Percentiles rank a stretch among this genome's conserved stretches.
Evolutionary conservation across 257 asterid species (phyloP).

Genomic region (Fraxinus pennsylvanica): DNA sequence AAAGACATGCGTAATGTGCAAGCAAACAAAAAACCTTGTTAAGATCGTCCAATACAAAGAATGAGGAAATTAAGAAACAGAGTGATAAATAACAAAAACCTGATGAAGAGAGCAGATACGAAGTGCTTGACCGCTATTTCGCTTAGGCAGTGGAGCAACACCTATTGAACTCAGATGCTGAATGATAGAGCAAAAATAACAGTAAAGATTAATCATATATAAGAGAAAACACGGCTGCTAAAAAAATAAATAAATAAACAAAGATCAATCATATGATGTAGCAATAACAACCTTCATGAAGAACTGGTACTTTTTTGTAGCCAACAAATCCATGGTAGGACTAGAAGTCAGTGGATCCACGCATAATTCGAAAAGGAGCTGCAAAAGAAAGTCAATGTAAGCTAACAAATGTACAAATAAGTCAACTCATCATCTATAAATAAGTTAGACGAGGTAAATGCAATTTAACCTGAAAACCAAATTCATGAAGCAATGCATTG

Average conservation of each 20-base stretch:
- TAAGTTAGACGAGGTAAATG: constrained; percentile 4
- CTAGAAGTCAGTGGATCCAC: constrained; percentile 80
- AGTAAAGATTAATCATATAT: constrained; percentile 19
- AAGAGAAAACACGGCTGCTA: constrained; percentile 8
- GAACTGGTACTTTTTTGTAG: constrained; percentile 76
- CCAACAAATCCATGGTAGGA: constrained; percentile 79
- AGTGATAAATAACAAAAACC: constrained; percentile 43
- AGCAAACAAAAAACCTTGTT: background rate
- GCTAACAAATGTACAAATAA: constrained; percentile 26
- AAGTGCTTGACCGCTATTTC: constrained; percentile 66
- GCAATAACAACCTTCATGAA: constrained; percentile 66
- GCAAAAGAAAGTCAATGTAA: constrained; percentile 38
- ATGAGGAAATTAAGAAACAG: background rate
- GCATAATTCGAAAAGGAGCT: constrained; percentile 88
- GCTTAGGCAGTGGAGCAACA: constrained; percentile 74
- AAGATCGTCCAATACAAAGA: background rate
- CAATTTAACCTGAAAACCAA: constrained; percentile 80
- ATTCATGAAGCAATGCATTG: constrained; percentile 89
- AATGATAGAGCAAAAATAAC: constrained; percentile 21
- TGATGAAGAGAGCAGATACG: constrained; percentile 96
- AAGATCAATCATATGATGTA: background rate
- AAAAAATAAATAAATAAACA: background rate
- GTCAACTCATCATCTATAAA: constrained; percentile 20
- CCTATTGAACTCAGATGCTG: constrained; percentile 87
- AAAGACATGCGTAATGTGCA: background rate